These are phyloP conservation scores for Neofusicoccum laricinum DNA, from an alignment of 2,329 filamentous ascomycete species.

Conservation along the genomic window DNA sequence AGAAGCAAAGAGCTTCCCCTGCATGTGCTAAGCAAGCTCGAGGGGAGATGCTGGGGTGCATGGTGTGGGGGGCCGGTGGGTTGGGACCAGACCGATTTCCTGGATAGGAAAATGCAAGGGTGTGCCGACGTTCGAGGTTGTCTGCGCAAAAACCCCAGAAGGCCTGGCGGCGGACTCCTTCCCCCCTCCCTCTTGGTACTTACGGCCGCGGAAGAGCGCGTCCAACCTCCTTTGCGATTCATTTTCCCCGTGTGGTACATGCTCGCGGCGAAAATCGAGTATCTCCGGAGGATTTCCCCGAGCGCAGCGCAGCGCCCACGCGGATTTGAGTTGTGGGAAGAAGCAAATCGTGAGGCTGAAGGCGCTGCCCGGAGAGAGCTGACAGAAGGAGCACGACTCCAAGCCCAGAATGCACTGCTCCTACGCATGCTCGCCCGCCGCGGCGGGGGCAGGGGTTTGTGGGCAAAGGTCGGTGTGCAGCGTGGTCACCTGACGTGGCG, in stretches of 20 bases:
- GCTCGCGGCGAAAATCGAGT: not conserved
- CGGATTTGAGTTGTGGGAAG: not conserved
- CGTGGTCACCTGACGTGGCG: not conserved
- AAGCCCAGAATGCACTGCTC: not conserved
- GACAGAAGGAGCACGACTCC: not conserved
- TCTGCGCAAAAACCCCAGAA: too few relatives aligned
- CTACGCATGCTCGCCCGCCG: too few relatives aligned
- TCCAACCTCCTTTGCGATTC: not conserved
- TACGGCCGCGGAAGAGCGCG: not conserved
- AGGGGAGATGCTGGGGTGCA: not conserved
- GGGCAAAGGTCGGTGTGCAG: not conserved
- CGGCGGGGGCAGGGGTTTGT: too few relatives aligned
- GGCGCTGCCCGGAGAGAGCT: too few relatives aligned
- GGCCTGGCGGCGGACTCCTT: too few relatives aligned
- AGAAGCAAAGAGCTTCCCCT: not conserved
- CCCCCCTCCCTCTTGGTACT: not conserved
- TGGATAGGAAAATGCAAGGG: not conserved
- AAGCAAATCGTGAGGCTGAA: not conserved
- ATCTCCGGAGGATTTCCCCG: not conserved
- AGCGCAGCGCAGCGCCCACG: not conserved
- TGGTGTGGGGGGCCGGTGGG: not conserved
- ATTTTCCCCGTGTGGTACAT: slow-evolving; percentile 2
- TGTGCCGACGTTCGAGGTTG: not conserved
- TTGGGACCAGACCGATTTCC: not conserved
- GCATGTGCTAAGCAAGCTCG: not conserved